Evolutionary conservation across 1,284 basidiomycete genomes (phyloP).

Genomic region (Porodaedalea pini): DNA sequence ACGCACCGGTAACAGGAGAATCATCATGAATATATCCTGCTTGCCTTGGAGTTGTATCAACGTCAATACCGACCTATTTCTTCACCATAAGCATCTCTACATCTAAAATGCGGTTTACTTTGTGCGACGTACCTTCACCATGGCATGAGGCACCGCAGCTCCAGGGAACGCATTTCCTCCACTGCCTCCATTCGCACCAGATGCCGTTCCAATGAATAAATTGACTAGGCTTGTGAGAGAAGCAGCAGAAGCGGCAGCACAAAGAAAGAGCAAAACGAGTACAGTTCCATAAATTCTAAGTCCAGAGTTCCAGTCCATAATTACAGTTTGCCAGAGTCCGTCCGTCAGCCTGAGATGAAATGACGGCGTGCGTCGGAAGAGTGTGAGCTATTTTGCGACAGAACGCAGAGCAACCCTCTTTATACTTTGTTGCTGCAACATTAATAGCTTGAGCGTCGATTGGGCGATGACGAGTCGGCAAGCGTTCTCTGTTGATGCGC

Average conservation of each 20-base stretch:
- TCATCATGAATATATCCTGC: conserved; percentile 44
- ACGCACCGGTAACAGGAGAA: conserved; percentile 38
- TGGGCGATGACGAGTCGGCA: not conserved
- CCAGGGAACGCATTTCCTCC: conserved; percentile 50
- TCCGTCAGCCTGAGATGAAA: not conserved
- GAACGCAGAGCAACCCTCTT: too few species aligned
- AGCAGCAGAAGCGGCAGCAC: not conserved
- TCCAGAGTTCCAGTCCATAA: not conserved
- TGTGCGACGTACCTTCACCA: conserved; percentile 40
- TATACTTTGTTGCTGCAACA: not conserved
- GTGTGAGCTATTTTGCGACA: too few species aligned
- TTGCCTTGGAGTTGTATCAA: conserved; percentile 43
- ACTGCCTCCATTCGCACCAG: conserved; percentile 43
- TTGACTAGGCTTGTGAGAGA: conserved; percentile 42
- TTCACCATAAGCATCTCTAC: not conserved
- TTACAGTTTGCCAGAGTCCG: too few species aligned
- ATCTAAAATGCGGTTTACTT: not conserved
- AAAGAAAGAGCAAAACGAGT: not conserved
- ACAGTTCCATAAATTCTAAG: not conserved
- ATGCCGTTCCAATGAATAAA: conserved; percentile 47
- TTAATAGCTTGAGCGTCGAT: not conserved
- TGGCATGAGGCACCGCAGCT: conserved; percentile 48
- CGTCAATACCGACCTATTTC: conserved; percentile 45
- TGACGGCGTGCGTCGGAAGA: too few species aligned
- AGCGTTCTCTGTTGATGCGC: not conserved